Conservation (phyloP, 2,329 filamentous ascomycete species). For the Lachnellula cervina region DNA sequence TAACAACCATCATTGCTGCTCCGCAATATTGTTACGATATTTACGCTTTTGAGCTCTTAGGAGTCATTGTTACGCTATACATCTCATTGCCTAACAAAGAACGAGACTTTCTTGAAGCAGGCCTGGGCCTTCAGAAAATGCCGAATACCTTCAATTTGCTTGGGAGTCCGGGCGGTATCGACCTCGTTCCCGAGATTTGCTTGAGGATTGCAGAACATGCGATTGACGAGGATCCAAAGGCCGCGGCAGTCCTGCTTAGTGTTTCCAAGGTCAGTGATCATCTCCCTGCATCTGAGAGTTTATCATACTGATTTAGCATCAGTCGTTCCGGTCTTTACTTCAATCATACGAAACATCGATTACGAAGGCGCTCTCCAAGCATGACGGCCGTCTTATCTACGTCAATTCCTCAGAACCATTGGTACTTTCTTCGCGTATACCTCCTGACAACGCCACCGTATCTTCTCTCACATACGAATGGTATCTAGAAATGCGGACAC, state of each 20-base stretch:
- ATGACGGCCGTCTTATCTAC: conserved; percentile 6
- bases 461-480: conserved; percentile 18
- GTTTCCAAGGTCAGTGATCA: conserved; percentile 19
- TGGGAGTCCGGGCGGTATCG: not conserved
- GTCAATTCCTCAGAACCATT: conserved; percentile 9
- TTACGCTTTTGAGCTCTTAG: not conserved
- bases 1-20: not conserved
- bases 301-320: not conserved
- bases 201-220: conserved; percentile 17
- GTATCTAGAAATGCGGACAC: conserved; percentile 18
- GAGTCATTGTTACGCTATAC: not conserved
- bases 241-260: conserved; percentile 7
- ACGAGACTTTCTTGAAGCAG: no score
- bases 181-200: conserved; percentile 17
- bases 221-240: conserved; percentile 15
- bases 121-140: not conserved
- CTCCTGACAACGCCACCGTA: conserved; percentile 3
- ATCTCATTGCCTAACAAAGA: not conserved
- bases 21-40: not conserved
- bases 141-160: not conserved
- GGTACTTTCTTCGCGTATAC: conserved; percentile 6
- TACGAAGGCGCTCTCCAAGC: conserved; percentile 2
- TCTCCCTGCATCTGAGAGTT: not conserved
- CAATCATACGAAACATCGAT: conserved; percentile 21
- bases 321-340: conserved; percentile 20